phyloP scores from a whole-genome alignment of 768 basidiomycete species.

The Mycena haematopus region DNA sequence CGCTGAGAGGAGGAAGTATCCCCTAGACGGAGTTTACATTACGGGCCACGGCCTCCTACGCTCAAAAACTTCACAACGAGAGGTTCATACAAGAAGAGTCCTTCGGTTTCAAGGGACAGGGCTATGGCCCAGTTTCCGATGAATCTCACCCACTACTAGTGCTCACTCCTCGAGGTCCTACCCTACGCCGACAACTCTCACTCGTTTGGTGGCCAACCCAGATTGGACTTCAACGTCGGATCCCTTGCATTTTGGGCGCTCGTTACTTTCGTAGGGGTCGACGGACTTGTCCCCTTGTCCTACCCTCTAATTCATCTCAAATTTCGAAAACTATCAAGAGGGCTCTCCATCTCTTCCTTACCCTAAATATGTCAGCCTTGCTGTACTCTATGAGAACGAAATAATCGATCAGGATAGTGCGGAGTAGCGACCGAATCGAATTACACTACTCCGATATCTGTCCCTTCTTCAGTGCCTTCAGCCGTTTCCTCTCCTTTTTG shows the following conservation, averaged over 20 bases:
- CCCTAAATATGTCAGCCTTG: too few species aligned
- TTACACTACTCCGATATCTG: background rate
- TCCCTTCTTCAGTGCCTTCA: constrained; percentile 20
- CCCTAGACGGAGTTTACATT: constrained; percentile 48
- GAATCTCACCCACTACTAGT: constrained; percentile 17
- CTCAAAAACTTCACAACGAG: constrained; percentile 40
- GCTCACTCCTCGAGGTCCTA: constrained; percentile 16
- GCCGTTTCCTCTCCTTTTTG: constrained; percentile 23
- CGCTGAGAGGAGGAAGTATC: too few species aligned
- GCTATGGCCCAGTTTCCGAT: constrained; percentile 9
- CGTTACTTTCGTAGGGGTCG: too few species aligned
- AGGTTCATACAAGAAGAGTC: constrained; percentile 24
- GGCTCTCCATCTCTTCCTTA: too few species aligned
- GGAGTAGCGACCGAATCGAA: background rate
- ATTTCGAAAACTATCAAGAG: background rate
- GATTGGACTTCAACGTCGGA: background rate
- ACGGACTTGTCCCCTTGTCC: too few species aligned
- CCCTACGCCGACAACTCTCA: constrained; percentile 25
- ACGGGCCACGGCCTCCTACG: constrained; percentile 45
- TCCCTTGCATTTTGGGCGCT: too few species aligned
- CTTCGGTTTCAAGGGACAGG: constrained; percentile 23
- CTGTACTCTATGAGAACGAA: too few species aligned
- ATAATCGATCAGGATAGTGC: too few species aligned
- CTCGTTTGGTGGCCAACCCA: constrained; percentile 14
- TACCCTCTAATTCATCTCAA: background rate